These are phyloP conservation scores for Curvularia hawaiiensis DNA, from an alignment of 2,329 filamentous ascomycete genomes.

Conservation along the genomic window DNA sequence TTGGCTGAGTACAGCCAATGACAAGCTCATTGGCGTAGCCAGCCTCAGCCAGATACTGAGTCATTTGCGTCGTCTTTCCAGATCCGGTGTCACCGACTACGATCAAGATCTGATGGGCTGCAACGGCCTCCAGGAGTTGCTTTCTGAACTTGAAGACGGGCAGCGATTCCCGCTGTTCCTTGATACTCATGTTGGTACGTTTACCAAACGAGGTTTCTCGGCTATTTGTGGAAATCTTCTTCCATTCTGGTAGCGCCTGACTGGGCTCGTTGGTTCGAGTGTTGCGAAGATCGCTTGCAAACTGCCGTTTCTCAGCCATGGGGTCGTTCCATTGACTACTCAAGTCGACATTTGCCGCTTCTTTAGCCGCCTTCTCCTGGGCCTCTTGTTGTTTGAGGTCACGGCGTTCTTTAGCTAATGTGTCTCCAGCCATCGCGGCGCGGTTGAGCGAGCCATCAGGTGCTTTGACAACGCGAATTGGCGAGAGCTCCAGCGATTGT, in stretches of 20 bases:
- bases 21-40: conserved; percentile 87
- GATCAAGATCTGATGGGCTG: conserved; percentile 87
- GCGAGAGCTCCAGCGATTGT: conserved; percentile 90
- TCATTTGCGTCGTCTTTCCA: conserved; percentile 95
- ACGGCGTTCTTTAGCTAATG: conserved; percentile 85
- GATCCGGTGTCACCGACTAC: conserved; percentile 97
- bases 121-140: conserved; percentile 85
- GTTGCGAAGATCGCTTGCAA: conserved; percentile 83
- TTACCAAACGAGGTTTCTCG: conserved; percentile 84
- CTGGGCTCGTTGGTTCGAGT: conserved; percentile 63
- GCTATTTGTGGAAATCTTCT: conserved; percentile 77
- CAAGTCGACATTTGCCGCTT: conserved; percentile 78
- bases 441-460: conserved; percentile 98
- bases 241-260: conserved; percentile 89
- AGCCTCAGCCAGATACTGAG: conserved; percentile 91
- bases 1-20: conserved; percentile 95
- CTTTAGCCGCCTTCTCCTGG: conserved; percentile 76
- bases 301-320: conserved; percentile 88
- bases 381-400: conserved; percentile 88
- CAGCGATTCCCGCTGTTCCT: conserved; percentile 87
- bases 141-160: conserved; percentile 89
- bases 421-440: conserved; percentile 91
- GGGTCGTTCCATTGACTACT: conserved; percentile 95
- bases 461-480: conserved; percentile 95
- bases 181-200: conserved; percentile 88